These are phyloP conservation scores for Elasticomyces elasticus DNA, from an alignment of 495 filamentous ascomycete species.

Conservation along the genomic window DNA sequence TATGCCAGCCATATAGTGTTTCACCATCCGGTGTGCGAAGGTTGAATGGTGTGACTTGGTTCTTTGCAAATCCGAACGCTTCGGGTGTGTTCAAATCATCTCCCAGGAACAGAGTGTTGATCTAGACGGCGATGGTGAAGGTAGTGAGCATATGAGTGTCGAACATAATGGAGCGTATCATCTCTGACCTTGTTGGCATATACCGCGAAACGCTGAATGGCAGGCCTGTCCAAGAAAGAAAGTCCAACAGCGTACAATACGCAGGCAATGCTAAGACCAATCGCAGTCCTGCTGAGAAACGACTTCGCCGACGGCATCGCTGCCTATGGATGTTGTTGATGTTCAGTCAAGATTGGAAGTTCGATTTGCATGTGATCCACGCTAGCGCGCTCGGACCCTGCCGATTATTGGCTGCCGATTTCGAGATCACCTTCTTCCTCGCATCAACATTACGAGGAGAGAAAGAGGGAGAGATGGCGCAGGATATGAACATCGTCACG, in stretches of 20 bases:
- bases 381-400: too few species aligned
- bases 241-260: too few species aligned
- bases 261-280: too few species aligned
- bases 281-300: not conserved
- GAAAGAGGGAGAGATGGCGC: constrained; percentile 1
- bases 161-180: too few species aligned
- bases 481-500: not conserved
- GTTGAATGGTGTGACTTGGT: constrained; percentile 34
- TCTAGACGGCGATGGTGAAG: too few species aligned
- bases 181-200: constrained; percentile 78
- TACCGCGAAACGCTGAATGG: constrained; percentile 53
- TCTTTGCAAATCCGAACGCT: constrained; percentile 65
- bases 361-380: not conserved
- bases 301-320: not conserved
- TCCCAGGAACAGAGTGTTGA: constrained; percentile 55
- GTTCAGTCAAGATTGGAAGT: too few species aligned
- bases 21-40: constrained; percentile 30
- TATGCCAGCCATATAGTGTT: constrained; percentile 34
- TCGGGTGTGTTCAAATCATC: constrained; percentile 62
- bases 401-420: not conserved
- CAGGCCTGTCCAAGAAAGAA: constrained; percentile 15
- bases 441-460: not conserved
- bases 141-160: too few species aligned
- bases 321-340: not conserved
- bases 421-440: not conserved